Evolutionary conservation across 2,329 filamentous ascomycete species (phyloP), one percentile per base, ranked within the genome.

Genomic region (Achaetomium macrosporum): DNA sequence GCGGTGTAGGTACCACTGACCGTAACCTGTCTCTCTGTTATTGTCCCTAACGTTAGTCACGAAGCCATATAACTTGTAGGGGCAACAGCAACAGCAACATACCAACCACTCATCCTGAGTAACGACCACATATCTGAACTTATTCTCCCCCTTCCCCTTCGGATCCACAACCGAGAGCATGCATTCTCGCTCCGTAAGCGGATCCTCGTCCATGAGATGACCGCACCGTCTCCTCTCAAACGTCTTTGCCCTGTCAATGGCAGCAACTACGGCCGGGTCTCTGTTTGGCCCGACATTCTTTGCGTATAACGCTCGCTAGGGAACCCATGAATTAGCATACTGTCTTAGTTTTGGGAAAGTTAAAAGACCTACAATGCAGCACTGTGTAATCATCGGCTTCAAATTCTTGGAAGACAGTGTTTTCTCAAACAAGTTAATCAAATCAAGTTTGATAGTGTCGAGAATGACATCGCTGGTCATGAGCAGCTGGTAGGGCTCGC

Each of bases 401-500:
- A 64, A 13, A 29, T 52, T 56, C 53, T 62, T 62, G 47, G 58
- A 58, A 16, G 60, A 60, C 16, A 64, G 51, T 20, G 59, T 57
- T 57, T 62, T 64, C 45, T 64, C 57, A 45, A 63, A 59, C 46
- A 63, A 44, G 42, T 17, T 33, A 12, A 62, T 33, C 19, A 64
- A 42, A 37, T 64, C 62, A 11, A 64, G 56, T 54, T 82, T 81
- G 59, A 86, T 82, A 19, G 90, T 84, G 67, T 95, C 89, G 64
- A 82, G 79, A 47, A 97, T 80, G 63, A 97, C 88, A 59, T 90
- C 83, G 54, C 89, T 88, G 66, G 96, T 91, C 56, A 96, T 84
- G 41, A 96, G 75, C 47, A 95, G 85, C 73, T 97, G 93, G 73
- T 96, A 97, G 11, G 93, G 90, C 72, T 93, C 88, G 62, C 91